Evolutionary conservation across 805 yeast species (phyloP), one percentile per base, ranked within the genome.

Genomic region (Metschnikowia kunwiensis): DNA sequence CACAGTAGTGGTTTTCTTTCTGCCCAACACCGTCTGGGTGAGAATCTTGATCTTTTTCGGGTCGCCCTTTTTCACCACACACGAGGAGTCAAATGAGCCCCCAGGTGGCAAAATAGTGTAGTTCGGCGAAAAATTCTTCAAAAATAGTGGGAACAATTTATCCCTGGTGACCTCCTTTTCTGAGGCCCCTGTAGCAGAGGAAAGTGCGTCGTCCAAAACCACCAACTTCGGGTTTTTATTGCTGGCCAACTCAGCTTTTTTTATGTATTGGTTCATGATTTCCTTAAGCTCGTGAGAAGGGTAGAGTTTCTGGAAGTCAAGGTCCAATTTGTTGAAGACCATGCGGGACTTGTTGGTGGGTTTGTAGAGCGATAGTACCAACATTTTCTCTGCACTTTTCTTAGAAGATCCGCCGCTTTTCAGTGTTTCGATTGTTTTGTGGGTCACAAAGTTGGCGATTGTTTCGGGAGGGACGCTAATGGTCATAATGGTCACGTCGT

Each of bases 11-110:
- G 88, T 75, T 5, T 80, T 66, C 55, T 88, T 91, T 36, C 94
- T 71, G 1, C 97, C 95, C 42, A 83, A 79, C 47, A 85, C 83
- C 43, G 77, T 75, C 54, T 86, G 93, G 7, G 88, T 80, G 7
- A 77, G 59, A 10, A 93, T 74, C 25, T 70, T 61, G 25, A 91
- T 72, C 28, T 66, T 72, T 7, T 96, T 95, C 1, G 80, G 67
- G 1, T 63, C 59, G 2, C 97, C 97, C 44, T 72, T 84, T 16
- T 35, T 32, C 40, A 45, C 34, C 3, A 40, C 34, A 17, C 34
- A 29, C 7, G 36, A 21, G 10, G 43, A 7, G 13, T 31, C 30
- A 18, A 30, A 28, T 9, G 18, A 18, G 30, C 73, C 75, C 0
- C 74, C 70, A 1, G 78, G 78, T 40, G 47, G 65, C 22, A 67